Base-by-base conservation (phyloP, 768 basidiomycete genomes). In the Mycena polygramma region DNA sequence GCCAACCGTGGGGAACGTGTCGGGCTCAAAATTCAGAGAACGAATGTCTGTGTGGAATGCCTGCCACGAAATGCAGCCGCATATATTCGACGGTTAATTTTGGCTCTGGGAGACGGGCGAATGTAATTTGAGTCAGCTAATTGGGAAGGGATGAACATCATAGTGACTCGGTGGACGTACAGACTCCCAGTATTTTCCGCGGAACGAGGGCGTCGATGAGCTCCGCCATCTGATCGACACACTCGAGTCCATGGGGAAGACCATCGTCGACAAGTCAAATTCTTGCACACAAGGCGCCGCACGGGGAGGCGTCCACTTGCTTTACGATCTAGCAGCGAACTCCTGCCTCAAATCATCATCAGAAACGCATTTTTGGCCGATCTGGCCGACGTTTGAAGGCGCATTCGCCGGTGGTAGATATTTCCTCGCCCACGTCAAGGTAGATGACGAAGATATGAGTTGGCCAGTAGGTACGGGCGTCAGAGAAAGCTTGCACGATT, bases 391-490 rank as follows among this genome's bases (percentile, higher is more conserved):
- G 62, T 43, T 53, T 39, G 24, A 63, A 53, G 22, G 7, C 0
- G 0, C 1, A 0, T 53, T 53, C 26, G 39, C 41, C 39, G n/a
- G 15, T 49, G 26, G 61, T 53, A 43, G 62, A 63, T 24, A 53
- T 52, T 48, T 63, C 62, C 20, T 63, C 62, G 37, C 53, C 62
- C 37, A 43, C 51, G 15, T 63, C 62, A 24, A 63, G 20, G 35
- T 63, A 63, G 20, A 63, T 63, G 36, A 63, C 51, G 37, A 63
- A 63, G 46, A 63, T 11, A 22, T 63, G 62, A n/a, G 62, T 53
- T 53, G n/a, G 39, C n/a, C n/a, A 35, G 36, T 37, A 26, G 19
- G 7, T 41, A 36, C 19, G 26, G 52, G 49, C n/a, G 20, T 22
- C 26, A 59, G 36, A 22, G 30, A 57, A 37, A n/a, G 48, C n/a